Percentiles rank a stretch among this genome's conserved stretches.
phyloP scores from a whole-genome alignment of 495 filamentous ascomycete genomes.

The Xylaria intraflava region DNA sequence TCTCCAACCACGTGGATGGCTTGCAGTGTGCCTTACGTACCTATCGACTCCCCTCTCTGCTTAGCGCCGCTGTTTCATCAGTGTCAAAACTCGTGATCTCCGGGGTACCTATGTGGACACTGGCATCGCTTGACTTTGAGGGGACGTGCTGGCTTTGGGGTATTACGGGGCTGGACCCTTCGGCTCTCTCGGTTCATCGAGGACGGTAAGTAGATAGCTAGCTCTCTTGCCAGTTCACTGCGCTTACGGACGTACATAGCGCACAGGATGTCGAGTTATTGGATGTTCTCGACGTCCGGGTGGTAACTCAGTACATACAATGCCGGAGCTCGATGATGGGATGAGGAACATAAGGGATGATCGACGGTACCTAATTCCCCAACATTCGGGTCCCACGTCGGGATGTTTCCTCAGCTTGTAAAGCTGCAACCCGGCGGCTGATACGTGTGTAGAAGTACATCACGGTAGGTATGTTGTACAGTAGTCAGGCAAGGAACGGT shows the following conservation, averaged over 20 bases:
- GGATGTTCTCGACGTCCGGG: background rate
- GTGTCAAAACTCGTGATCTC: background rate
- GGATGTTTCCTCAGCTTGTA: constrained; percentile 1
- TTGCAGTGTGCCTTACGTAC: constrained; percentile 1
- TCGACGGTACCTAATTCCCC: background rate
- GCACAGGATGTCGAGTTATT: background rate
- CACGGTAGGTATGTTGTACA: background rate
- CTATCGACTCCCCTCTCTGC: background rate
- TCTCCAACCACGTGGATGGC: constrained; percentile 9
- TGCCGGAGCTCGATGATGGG: background rate
- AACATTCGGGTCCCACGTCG: background rate
- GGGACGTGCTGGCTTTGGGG: background rate
- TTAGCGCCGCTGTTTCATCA: background rate
- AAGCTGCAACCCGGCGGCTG: background rate
- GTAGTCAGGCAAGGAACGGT: background rate
- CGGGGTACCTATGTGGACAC: background rate
- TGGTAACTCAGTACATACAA: background rate
- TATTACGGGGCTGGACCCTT: background rate
- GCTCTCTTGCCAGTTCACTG: background rate
- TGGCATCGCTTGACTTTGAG: background rate
- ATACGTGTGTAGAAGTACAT: background rate
- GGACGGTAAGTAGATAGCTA: background rate
- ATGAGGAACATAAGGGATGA: background rate
- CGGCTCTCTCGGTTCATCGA: background rate
- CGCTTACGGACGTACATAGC: background rate